Conservation (phyloP, 352 stramenopile species). For the Globisporangium camurandrum region DNA sequence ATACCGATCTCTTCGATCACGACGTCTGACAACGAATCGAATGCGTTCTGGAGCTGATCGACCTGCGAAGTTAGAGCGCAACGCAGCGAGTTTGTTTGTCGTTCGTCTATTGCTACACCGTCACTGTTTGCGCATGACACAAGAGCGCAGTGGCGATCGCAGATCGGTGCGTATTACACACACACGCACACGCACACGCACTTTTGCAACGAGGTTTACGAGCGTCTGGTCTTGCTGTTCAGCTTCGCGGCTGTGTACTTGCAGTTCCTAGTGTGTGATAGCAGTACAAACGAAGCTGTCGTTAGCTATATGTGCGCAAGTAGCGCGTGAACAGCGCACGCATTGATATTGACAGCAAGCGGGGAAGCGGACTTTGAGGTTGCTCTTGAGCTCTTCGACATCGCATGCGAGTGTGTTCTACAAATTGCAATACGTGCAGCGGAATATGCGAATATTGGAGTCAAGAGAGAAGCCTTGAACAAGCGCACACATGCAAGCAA, state of each 20-base stretch:
- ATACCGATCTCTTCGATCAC: conserved; percentile 48
- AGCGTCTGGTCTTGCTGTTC: conserved; percentile 42
- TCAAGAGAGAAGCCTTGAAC: too few relatives aligned
- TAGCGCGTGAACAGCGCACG: too few relatives aligned
- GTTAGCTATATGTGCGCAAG: too few relatives aligned
- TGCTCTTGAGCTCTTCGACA: conserved; percentile 48
- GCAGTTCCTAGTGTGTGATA: conserved; percentile 10
- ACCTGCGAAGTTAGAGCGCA: conserved; percentile 19
- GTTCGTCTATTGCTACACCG: too few relatives aligned
- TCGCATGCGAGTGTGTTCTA: conserved; percentile 43
- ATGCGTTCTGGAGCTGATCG: conserved; percentile 36
- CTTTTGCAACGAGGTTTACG: conserved; percentile 31
- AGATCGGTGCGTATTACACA: background rate
- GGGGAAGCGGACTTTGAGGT: conserved; percentile 35
- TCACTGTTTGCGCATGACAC: too few relatives aligned
- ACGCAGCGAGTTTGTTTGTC: background rate
- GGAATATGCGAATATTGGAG: background rate
- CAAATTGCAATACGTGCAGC: background rate
- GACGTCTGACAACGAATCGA: conserved; percentile 49
- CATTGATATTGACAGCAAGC: too few relatives aligned
- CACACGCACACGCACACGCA: background rate
- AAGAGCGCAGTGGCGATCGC: background rate
- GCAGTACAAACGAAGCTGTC: too few relatives aligned
- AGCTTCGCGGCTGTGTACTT: conserved; percentile 36
- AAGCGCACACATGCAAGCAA: background rate